Base-by-base conservation (phyloP, 148 eudicot species). In the Persicaria tinctoria region DNA sequence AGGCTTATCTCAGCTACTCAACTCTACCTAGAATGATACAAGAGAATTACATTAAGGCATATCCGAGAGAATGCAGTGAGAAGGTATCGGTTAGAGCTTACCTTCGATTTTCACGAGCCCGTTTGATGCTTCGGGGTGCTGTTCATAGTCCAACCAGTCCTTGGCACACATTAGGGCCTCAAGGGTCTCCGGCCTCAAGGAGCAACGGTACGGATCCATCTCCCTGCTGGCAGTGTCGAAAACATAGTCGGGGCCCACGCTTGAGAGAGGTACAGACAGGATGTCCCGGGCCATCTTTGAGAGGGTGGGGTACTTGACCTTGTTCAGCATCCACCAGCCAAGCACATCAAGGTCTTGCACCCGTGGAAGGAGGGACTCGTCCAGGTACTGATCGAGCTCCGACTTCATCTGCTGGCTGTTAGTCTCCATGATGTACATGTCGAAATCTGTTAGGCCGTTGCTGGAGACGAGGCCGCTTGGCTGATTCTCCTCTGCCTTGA, bases 281-380 rank as follows among this genome's bases (percentile, higher is more conserved):
- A 92, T 75, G 80, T 92, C 97, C 49, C 83, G 82, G 0, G 97
- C 97, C 91, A 92, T 84, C 78, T 74, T 87, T 12, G 96, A 90
- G 53, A 92, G 88, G 57, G 87, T 85, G 0, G 96, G 96, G 78
- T 90, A 92, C 76, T 75, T 83, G 9, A 68, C 51, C 9, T 82
- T 77, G 72, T 87, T 85, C 63, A 63, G 56, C 77, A 84, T 90
- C 97, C 97, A 92, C 97, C 97, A 92, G 18, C 87, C 90, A 81
- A 90, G 76, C 44, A 90, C 86, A 74, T 92, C 88, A 60, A 90
- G 81, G 23, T 86, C 91, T 11, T 86, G 59, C 2, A 18, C 83
- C 55, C 93, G 81, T 11, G 91, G 91, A 74, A 82, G 56, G 46
- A 88, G 82, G 5, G 89, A 32, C 73, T 90, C 97, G 62, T 90